Evolutionary conservation across 169 alveolate genomes (phyloP), one percentile per base, ranked within the genome.

Genomic region (Cryptosporidium tyzzeri): DNA sequence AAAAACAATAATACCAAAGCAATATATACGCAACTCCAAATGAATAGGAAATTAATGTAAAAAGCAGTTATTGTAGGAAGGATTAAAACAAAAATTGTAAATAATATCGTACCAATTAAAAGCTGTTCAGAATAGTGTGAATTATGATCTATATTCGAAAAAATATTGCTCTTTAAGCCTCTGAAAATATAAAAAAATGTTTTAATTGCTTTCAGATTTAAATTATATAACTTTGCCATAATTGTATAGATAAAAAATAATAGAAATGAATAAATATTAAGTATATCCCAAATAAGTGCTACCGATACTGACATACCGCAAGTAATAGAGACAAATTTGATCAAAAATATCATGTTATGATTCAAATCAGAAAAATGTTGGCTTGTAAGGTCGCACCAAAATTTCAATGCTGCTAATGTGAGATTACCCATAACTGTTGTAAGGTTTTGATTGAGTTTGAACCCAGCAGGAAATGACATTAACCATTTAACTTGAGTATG

Each of bases 311-410:
- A 80, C 73, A 80, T 62, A 0, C 89, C 89, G 65, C 89, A 59
- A 21, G 75, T 53, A n/a, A 65, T 29, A 8, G 89, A 80, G 6
- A 58, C 73, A 45, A 80, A 65, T 62, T 80, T 80, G 23, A 80
- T 62, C 41, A 80, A 62, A 29, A 80, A 80, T 41, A 80, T 44
- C 73, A 80, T 80, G 31, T 62, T 73, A 73, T 73, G 75, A 9
- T 80, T 65, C 14, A 80, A 48, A 65, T 80, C 89, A 14, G 89
- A 80, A 21, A 80, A 80, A 29, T 62, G 73, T 14, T 80, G 75
- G 67, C 75, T 80, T 29, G 89, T 80, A 41, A 80, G 73, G 53
- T 65, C 75, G 41, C 75, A 62, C 89, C 89, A 80, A 62, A 80
- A 65, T 45, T 80, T 59, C 26, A 80, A 62, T 29, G 89, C 89